Base-by-base conservation (phyloP, 2,329 filamentous ascomycete genomes). In the Teratosphaeria nubilosa region DNA sequence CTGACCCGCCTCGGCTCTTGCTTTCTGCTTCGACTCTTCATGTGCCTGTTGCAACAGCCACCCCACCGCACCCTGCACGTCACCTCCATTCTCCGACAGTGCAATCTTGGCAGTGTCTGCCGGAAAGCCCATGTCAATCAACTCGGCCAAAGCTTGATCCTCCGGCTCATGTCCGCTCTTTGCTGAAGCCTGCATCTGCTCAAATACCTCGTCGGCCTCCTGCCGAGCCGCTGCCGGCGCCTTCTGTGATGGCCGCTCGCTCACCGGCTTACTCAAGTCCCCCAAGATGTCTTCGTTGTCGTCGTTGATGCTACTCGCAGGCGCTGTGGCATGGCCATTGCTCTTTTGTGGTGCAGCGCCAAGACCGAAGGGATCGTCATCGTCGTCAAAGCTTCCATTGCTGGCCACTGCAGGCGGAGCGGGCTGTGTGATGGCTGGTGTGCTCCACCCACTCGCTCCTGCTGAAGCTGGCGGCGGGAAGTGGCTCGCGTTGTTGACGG, bases 101-200 rank as follows among this genome's bases (percentile, higher is more conserved):
- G 91, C 94, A 62, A 86, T 80, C 56, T 82, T 82, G n/a, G 94
- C 87, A 67, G 91, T 90, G 59, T 95, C 89, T 0, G 85, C 81
- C 0, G 90, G 85, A 66, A 99, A 99, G 0, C 94, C 94, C 83
- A 97, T 97, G 64, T 96, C 92, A 2, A 96, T 85, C 27, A 99
- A 77, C 70, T 97, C 90, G 10, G 89, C 90, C 27, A 97, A 83
- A 10, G 91, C 89, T 64, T 82, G 84, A 68, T 96, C 90, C 59
- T 87, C 85, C 7, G 2, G 25, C 65, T 48, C 32, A 7, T 56
- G 9, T 54, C 11, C 55, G 16, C 30, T 24, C 22, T 56, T 51
- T 22, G 30, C 51, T 57, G 56, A 54, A 50, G 32, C 50, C n/a
- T 56, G 56, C 56, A 58, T 54, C 37, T 58, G 56, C 52, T 58